A percentile compares a stretch with the other conserved stretches of the same genome.
These are phyloP conservation scores for Hypoxylon rubiginosum DNA, from an alignment of 2,329 filamentous ascomycete species.

Conservation along the genomic window DNA sequence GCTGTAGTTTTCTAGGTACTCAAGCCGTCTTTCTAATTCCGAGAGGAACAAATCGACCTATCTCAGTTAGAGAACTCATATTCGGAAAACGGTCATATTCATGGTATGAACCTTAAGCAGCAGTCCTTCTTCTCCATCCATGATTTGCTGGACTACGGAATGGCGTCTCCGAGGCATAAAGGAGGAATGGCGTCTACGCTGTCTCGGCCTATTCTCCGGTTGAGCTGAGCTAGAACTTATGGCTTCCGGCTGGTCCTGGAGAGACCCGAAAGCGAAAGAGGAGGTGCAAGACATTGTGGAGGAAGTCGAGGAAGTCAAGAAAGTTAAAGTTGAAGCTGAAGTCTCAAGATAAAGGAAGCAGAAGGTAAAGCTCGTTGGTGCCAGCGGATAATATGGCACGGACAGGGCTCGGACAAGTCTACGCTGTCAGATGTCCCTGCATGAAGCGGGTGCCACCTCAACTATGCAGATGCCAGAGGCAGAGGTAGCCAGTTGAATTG, in stretches of 20 bases:
- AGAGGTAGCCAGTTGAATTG: slow-evolving; percentile 31
- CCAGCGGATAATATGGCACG: slow-evolving; percentile 33
- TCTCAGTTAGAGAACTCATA: slow-evolving; percentile 26
- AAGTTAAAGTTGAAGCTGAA: slow-evolving; percentile 8
- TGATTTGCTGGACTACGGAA: slow-evolving; percentile 70
- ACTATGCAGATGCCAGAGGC: slow-evolving; percentile 3
- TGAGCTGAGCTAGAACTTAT: slow-evolving; percentile 59
- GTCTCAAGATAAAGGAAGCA: slow-evolving; percentile 8
- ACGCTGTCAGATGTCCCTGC: slow-evolving; percentile 38
- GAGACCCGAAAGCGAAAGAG: slow-evolving; percentile 47
- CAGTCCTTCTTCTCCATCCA: slow-evolving; percentile 73
- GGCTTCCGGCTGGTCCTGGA: slow-evolving; percentile 55
- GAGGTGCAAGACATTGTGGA: slow-evolving; percentile 51
- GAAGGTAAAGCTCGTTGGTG: slow-evolving; percentile 19
- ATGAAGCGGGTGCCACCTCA: slow-evolving; percentile 24
- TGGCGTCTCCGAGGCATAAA: slow-evolving; percentile 67
- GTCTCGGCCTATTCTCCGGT: slow-evolving; percentile 50
- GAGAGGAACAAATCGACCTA: slow-evolving; percentile 84
- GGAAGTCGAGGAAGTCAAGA: slow-evolving; percentile 13
- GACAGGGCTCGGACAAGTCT: slow-evolving; percentile 19
- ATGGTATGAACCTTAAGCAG: slow-evolving; percentile 64
- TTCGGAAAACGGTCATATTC: not conserved
- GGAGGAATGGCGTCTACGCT: slow-evolving; percentile 68
- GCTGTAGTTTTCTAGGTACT: slow-evolving; percentile 89
- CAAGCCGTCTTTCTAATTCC: slow-evolving; percentile 87